phyloP scores from a whole-genome alignment of 768 basidiomycete species.

The Mrakia blollopis region DNA sequence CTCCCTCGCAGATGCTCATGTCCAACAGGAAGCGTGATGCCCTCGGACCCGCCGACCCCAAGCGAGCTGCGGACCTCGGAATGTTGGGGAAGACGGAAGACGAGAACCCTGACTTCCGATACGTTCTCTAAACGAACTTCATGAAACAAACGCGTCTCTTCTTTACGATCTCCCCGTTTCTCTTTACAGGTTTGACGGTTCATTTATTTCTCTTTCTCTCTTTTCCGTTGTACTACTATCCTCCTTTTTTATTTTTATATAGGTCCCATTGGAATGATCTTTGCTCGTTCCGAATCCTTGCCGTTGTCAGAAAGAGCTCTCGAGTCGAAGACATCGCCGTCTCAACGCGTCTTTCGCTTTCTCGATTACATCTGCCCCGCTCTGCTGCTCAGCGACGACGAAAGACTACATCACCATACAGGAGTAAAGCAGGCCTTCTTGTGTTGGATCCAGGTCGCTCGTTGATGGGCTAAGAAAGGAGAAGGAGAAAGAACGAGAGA shows the following conservation, averaged over 20 bases:
- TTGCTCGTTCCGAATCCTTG: no score
- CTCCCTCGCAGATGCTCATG: slow-evolving; percentile 36
- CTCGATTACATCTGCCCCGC: no score
- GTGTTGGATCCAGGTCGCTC: no score
- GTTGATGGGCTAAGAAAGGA: no score
- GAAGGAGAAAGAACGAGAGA: no score
- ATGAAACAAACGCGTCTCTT: not conserved
- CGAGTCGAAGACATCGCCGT: no score
- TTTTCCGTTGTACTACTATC: not conserved
- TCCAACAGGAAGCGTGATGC: slow-evolving; percentile 41
- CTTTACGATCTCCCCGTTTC: not conserved
- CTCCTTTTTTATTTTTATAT: not conserved
- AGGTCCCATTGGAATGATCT: not conserved
- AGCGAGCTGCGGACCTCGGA: slow-evolving; percentile 42
- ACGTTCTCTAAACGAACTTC: slow-evolving; percentile 20
- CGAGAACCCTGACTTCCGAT: slow-evolving; percentile 39
- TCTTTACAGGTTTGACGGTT: not conserved
- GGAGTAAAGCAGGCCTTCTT: no score
- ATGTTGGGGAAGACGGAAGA: slow-evolving; percentile 44
- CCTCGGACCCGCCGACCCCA: slow-evolving; percentile 40
- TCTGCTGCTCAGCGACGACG: no score
- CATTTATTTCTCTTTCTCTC: not conserved
- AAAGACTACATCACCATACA: no score
- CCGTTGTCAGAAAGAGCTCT: no score
- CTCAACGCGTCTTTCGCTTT: no score